phyloP scores from a whole-genome alignment of 495 filamentous ascomycete genomes.

The Lindgomyces ingoldianus region DNA sequence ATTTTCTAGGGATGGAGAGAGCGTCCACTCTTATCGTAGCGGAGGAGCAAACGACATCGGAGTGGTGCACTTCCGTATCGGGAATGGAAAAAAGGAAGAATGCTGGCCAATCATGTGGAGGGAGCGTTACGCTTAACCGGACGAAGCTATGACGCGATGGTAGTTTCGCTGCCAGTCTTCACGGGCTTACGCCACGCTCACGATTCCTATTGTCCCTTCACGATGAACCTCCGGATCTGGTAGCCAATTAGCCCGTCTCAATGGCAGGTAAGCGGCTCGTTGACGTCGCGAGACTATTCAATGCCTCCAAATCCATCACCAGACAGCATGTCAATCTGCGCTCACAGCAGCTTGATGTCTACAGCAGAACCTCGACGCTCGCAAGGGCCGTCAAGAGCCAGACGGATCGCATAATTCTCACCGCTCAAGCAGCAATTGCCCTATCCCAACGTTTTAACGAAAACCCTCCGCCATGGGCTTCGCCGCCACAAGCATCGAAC shows the following conservation, averaged over 20 bases:
- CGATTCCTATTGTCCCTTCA: not conserved
- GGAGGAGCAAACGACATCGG: not conserved
- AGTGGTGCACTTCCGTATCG: not conserved
- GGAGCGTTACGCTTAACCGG: slow-evolving; percentile 15
- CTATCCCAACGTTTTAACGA: slow-evolving; percentile 61
- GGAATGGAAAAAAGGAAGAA: not conserved
- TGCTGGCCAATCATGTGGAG: slow-evolving; percentile 19
- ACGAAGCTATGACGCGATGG: slow-evolving; percentile 28
- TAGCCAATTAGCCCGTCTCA: slow-evolving; percentile 6
- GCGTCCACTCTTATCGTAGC: slow-evolving; percentile 10
- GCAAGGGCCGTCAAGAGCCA: slow-evolving; percentile 65
- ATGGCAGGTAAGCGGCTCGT: slow-evolving; percentile 74
- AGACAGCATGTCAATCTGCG: slow-evolving; percentile 78
- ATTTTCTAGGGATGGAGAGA: not conserved
- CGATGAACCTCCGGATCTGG: not conserved
- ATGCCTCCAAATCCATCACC: slow-evolving; percentile 74
- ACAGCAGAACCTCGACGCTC: slow-evolving; percentile 73
- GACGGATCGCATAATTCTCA: slow-evolving; percentile 63
- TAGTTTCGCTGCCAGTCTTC: slow-evolving; percentile 3
- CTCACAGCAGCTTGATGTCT: slow-evolving; percentile 74
- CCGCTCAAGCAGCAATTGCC: slow-evolving; percentile 62
- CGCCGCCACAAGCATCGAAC: slow-evolving; percentile 31
- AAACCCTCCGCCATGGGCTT: slow-evolving; percentile 32
- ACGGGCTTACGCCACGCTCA: not conserved
- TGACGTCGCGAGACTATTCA: slow-evolving; percentile 76